Base-by-base conservation (phyloP, 352 stramenopile genomes). In the Globisporangium cylindrosporum region DNA sequence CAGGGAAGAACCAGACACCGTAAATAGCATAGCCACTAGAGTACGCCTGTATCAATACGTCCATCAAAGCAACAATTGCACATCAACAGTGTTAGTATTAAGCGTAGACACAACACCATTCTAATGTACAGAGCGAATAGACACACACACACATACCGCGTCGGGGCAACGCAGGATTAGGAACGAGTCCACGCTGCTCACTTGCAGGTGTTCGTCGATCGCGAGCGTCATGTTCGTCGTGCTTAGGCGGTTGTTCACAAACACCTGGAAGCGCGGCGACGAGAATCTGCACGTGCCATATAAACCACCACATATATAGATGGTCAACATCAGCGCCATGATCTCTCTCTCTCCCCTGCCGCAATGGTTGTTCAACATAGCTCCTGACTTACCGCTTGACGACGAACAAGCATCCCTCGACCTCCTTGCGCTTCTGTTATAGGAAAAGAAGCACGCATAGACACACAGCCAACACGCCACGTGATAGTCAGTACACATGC, bases 171-270 rank as follows among this genome's bases (percentile, higher is more conserved):
- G 88, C 48, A 95, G 66, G 68, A 95, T 95, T 59, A 95, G 71
- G 62, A 95, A 95, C 55, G 81, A 91, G 63, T 95, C 88, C 14
- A 95, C 77, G 55, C 84, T 93, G 76, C 93, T 87, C 54, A 95
- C 83, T 61, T 93, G 77, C 4, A 95, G 79, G 65, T 76, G 73
- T 32, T 80, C 85, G 64, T 92, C 80, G 54, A 95, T 70, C 10
- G 81, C 65, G 64, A 95, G 81, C 72, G 81, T 86, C 81, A 95
- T 90, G 69, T 95, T 95, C 56, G 84, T 93, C 59, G 88, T 95
- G 70, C 84, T 95, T 68, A 95, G 64, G n/a, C 88, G 88, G 70
- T 95, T 95, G 72, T 92, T 95, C n/a, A 95, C 85, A 58, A 90
- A 91, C 62, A 95, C 87, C 77, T 95, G 88, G 74, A 93, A 94